phyloP scores from a whole-genome alignment of 257 asterid genomes.

The Gentiana straminea region DNA sequence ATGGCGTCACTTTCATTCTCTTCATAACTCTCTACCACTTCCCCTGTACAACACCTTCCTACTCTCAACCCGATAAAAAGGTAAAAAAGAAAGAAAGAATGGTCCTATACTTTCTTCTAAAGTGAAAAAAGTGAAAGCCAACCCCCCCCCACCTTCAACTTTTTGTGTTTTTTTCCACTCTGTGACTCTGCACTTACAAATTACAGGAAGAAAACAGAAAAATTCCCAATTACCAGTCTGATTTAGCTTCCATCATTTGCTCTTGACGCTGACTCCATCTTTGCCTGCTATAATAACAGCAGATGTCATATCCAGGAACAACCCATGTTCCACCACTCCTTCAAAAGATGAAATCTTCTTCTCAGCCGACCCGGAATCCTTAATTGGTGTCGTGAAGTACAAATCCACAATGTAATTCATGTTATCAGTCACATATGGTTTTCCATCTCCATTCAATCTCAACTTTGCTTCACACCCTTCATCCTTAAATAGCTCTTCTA shows the following conservation, averaged over 20 bases:
- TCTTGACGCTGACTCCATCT: slow-evolving; percentile 47
- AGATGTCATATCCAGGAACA: slow-evolving; percentile 50
- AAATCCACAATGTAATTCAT: slow-evolving; percentile 80
- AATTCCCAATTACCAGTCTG: too few relatives aligned
- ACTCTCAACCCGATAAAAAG: too few relatives aligned
- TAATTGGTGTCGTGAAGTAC: slow-evolving; percentile 83
- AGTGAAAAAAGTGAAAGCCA: too few relatives aligned
- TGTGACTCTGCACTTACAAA: too few relatives aligned
- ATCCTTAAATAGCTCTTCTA: slow-evolving; percentile 55
- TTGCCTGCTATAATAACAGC: slow-evolving; percentile 78
- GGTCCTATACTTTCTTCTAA: too few relatives aligned
- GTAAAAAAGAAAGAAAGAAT: too few relatives aligned
- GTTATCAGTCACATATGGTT: slow-evolving; percentile 84
- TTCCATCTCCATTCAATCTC: slow-evolving; percentile 57
- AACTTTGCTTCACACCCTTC: slow-evolving; percentile 70
- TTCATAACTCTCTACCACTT: too few relatives aligned
- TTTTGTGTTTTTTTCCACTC: too few relatives aligned
- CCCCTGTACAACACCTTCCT: too few relatives aligned
- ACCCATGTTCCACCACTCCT: slow-evolving; percentile 79
- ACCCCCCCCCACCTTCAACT: too few relatives aligned
- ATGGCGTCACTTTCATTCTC: too few relatives aligned
- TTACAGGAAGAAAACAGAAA: too few relatives aligned
- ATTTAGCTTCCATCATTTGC: slow-evolving; percentile 52
- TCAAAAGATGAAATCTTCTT: slow-evolving; percentile 62
- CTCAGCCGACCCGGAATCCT: slow-evolving; percentile 58